Percentiles rank a stretch among this genome's conserved stretches.
Evolutionary conservation across 192 early-diverging fungal genomes (phyloP).

Genomic region (Dissophora globulifera): DNA sequence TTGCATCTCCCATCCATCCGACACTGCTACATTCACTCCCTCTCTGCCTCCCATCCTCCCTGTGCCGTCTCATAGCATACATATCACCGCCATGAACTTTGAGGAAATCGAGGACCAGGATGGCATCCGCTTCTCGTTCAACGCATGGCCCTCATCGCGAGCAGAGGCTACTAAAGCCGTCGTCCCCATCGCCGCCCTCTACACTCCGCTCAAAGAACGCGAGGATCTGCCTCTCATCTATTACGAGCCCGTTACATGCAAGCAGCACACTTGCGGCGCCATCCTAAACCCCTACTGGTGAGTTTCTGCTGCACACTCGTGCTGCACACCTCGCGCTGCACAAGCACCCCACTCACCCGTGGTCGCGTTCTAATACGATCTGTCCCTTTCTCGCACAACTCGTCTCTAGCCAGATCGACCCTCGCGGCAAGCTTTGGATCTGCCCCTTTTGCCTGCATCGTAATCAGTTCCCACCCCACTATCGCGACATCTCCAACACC

Average conservation of each 20-base stretch:
- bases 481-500: constrained; percentile 91
- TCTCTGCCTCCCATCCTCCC: no score
- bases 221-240: constrained; percentile 83
- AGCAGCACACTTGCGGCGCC: constrained; percentile 87
- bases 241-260: constrained; percentile 99
- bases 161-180: constrained; percentile 95
- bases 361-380: neutral
- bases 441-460: constrained; percentile 98
- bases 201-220: constrained; percentile 95
- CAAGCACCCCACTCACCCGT: no score
- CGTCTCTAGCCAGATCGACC: constrained; percentile 87
- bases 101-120: constrained; percentile 93
- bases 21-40: no score
- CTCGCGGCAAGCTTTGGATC: constrained; percentile 96
- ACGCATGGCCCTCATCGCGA: constrained; percentile 94
- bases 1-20: no score
- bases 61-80: neutral
- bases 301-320: no score
- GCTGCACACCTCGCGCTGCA: no score
- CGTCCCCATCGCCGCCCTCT: constrained; percentile 92
- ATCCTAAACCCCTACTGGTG: constrained; percentile 99
- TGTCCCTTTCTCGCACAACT: neutral
- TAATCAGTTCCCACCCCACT: constrained; percentile 97
- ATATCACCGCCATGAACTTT: constrained; percentile 71
- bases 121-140: constrained; percentile 97